These are phyloP conservation scores for Davidsoniella eucalypti DNA, from an alignment of 2,329 filamentous ascomycete genomes.

Conservation along the genomic window DNA sequence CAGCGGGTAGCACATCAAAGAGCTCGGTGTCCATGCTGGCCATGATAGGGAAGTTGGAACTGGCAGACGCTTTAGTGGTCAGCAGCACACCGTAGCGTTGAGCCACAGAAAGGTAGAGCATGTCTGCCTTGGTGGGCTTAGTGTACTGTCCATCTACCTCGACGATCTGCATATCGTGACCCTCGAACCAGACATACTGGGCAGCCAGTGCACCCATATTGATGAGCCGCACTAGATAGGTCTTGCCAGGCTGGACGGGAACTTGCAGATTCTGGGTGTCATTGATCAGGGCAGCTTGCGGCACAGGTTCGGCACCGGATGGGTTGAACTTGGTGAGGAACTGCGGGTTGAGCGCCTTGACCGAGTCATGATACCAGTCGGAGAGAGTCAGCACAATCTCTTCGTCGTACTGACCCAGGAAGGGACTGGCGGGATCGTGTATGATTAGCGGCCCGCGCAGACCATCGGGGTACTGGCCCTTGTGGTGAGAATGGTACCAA, in stretches of 20 bases:
- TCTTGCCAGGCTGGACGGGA: slow-evolving; percentile 47
- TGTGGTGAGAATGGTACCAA: slow-evolving; percentile 61
- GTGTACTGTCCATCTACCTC: slow-evolving; percentile 60
- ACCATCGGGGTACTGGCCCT: slow-evolving; percentile 55
- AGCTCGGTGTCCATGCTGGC: slow-evolving; percentile 48
- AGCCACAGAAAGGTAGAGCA: slow-evolving; percentile 50
- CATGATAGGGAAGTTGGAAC: slow-evolving; percentile 49
- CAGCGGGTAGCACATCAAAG: slow-evolving; percentile 51
- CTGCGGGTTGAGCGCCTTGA: slow-evolving; percentile 27
- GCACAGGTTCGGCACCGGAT: slow-evolving; percentile 47
- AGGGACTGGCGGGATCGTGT: slow-evolving; percentile 45
- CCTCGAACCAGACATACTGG: slow-evolving; percentile 51
- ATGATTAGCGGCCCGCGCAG: slow-evolving; percentile 47
- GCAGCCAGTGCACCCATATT: slow-evolving; percentile 58
- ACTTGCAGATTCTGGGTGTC: slow-evolving; percentile 47
- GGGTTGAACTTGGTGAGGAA: slow-evolving; percentile 40
- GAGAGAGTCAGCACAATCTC: slow-evolving; percentile 49
- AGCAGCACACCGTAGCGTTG: slow-evolving; percentile 49
- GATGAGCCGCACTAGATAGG: slow-evolving; percentile 55
- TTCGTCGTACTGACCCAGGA: slow-evolving; percentile 39
- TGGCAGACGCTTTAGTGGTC: slow-evolving; percentile 42
- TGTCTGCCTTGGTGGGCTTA: slow-evolving; percentile 39
- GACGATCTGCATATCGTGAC: slow-evolving; percentile 50
- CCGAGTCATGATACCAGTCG: slow-evolving; percentile 53
- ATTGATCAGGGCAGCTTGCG: slow-evolving; percentile 53